Base-by-base conservation (phyloP, 1,284 basidiomycete genomes). In the Pseudozyma thailandica region DNA sequence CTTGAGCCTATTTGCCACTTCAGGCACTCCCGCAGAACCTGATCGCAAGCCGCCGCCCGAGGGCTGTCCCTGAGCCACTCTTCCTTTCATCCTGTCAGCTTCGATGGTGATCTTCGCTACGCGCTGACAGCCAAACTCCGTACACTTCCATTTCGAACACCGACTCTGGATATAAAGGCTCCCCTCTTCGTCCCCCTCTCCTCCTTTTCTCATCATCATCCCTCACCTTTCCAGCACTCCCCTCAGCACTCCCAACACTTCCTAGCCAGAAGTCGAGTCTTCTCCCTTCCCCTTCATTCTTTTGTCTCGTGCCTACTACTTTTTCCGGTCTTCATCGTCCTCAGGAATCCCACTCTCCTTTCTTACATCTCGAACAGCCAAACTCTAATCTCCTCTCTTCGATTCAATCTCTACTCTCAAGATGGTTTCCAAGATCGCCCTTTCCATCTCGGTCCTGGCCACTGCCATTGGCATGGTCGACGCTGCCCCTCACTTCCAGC, bases 371-470 rank as follows among this genome's bases (percentile, higher is more conserved):
- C 42, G 25, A n/a, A n/a, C 5, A 23, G 38, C 41, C 30, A 37
- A 43, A 35, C 26, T 38, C 16, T 13, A 49, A 9, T 20, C n/a
- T 37, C 41, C 30, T 21, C 38, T 46, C 30, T 33, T 30, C 47
- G 7, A 48, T 21, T 37, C 21, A 13, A 35, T n/a, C 39, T 44
- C 20, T 31, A 7, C 46, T 50, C 37, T 27, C 43, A 63, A 55
- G 55, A 72, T 68, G 70, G 54, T 59, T 50, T 68, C 70, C 52
- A 66, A 72, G 60, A 68, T 72, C 37, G 59, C 63, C 13, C 70
- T 72, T 30, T 66, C 63, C 47, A 52, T 72, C 56, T 26, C 43
- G 30, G 45, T 63, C 20, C 37, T 72, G 58, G 47, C 59, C 44
- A 55, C 63, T 48, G 70, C 70, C 20, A 33, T 72, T 38, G 59